Conservation (phyloP, 352 stramenopile species). For the Globisporangium viniferum region DNA sequence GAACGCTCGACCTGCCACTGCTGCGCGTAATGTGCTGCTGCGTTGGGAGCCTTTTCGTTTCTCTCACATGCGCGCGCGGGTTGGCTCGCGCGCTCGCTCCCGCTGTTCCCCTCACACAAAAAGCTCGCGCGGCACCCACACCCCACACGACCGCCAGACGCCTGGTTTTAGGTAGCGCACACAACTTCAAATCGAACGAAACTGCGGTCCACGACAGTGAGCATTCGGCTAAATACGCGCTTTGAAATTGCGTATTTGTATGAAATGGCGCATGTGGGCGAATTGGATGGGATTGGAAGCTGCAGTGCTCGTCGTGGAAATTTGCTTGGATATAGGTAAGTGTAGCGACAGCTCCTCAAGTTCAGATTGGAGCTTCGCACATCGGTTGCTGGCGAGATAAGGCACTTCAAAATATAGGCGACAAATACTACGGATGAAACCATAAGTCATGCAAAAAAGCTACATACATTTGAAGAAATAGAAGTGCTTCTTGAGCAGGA, state of each 20-base stretch:
- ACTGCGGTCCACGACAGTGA: not conserved
- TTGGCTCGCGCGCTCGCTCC: slow-evolving; percentile 4
- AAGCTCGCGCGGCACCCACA: not conserved
- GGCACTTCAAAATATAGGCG: too few relatives aligned
- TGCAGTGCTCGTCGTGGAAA: too few relatives aligned
- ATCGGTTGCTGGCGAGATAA: too few relatives aligned
- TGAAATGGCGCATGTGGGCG: not conserved
- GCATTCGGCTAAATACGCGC: not conserved
- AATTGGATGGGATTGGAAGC: too few relatives aligned
- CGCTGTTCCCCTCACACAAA: not conserved
- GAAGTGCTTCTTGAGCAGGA: not conserved
- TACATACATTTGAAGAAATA: too few relatives aligned
- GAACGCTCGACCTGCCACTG: slow-evolving; percentile 13
- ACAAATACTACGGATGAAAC: too few relatives aligned
- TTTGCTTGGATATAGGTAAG: too few relatives aligned
- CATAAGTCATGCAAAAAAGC: too few relatives aligned
- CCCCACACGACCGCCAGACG: not conserved
- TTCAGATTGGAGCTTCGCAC: too few relatives aligned
- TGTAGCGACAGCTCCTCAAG: too few relatives aligned
- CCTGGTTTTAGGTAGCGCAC: not conserved
- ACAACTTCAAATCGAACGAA: not conserved
- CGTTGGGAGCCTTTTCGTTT: slow-evolving; percentile 14
- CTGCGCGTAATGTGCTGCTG: slow-evolving; percentile 2
- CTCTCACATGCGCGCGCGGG: not conserved
- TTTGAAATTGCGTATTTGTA: not conserved